Evolutionary conservation across 768 basidiomycete species (phyloP).

Genomic region (Imleria badia): DNA sequence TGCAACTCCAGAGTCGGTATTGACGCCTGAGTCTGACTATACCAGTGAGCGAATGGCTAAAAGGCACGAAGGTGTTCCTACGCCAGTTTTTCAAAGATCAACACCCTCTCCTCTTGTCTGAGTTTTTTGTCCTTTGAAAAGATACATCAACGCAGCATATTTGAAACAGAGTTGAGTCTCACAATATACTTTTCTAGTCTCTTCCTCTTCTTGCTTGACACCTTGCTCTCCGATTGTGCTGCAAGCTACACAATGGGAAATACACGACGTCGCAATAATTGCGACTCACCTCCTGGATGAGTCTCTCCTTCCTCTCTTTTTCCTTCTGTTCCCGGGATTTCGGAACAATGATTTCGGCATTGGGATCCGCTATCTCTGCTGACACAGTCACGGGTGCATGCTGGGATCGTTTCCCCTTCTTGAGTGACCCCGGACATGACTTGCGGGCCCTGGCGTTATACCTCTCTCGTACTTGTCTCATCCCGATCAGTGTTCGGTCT

Average conservation of each 20-base stretch:
- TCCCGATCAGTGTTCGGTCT: slow-evolving; percentile 1
- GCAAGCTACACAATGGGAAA: slow-evolving; percentile 22
- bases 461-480: slow-evolving; percentile 30
- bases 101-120: slow-evolving; percentile 81
- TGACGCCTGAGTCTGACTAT: slow-evolving; percentile 75
- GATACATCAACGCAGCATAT: not conserved
- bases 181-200: slow-evolving; percentile 92
- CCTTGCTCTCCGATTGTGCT: slow-evolving; percentile 62
- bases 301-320: slow-evolving; percentile 53
- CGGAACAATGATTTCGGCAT: slow-evolving; percentile 55
- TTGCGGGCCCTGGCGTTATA: slow-evolving; percentile 71
- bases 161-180: slow-evolving; percentile 25
- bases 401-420: slow-evolving; percentile 56
- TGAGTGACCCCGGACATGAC: slow-evolving; percentile 57
- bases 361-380: slow-evolving; percentile 44
- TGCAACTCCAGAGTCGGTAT: slow-evolving; percentile 61
- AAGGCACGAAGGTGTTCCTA: slow-evolving; percentile 36
- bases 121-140: slow-evolving; percentile 78
- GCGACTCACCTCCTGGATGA: slow-evolving; percentile 58
- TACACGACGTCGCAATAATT: not conserved
- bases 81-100: slow-evolving; percentile 81
- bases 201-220: slow-evolving; percentile 84
- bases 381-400: slow-evolving; percentile 22
- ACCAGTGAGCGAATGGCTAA: slow-evolving; percentile 14
- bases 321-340: slow-evolving; percentile 65